phyloP scores from a whole-genome alignment of 371 early-diverging fungal species.

The Mucor lusitanicus region DNA sequence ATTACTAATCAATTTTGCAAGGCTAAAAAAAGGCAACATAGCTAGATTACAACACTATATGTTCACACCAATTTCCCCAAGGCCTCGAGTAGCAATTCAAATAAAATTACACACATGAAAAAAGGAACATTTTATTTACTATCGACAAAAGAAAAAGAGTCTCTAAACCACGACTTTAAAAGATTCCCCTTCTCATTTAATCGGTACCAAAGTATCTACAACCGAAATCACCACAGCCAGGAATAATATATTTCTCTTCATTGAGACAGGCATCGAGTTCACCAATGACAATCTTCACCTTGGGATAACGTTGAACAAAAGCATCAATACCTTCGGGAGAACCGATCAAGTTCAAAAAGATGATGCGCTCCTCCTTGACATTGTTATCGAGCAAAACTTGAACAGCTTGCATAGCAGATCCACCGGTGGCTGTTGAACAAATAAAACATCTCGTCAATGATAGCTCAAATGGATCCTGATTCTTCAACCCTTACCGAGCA shows the following conservation, averaged over 20 bases:
- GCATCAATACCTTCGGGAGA: slow-evolving; percentile 83
- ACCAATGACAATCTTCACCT: slow-evolving; percentile 84
- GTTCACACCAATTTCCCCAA: background rate
- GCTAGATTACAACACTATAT: too few relatives aligned
- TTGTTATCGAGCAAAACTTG: slow-evolving; percentile 84
- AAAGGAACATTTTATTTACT: background rate
- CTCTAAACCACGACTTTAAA: background rate
- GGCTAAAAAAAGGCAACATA: background rate
- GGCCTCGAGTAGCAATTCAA: background rate
- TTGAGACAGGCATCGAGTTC: slow-evolving; percentile 86
- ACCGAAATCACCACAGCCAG: slow-evolving; percentile 95
- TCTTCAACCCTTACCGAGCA: slow-evolving; percentile 70
- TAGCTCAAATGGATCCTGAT: background rate
- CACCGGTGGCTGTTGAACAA: slow-evolving; percentile 85
- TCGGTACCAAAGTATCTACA: slow-evolving; percentile 64
- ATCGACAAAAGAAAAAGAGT: background rate
- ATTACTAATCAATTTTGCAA: too few relatives aligned
- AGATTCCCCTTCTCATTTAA: background rate
- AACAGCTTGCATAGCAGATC: slow-evolving; percentile 90
- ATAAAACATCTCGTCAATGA: background rate
- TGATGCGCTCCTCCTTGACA: slow-evolving; percentile 83
- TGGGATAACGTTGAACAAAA: slow-evolving; percentile 74
- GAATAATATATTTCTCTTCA: slow-evolving; percentile 84
- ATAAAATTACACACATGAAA: background rate
- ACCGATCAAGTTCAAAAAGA: slow-evolving; percentile 83